Base-by-base conservation (phyloP, 2,329 filamentous ascomycete species). In the Berkeleyomyces basicola region DNA sequence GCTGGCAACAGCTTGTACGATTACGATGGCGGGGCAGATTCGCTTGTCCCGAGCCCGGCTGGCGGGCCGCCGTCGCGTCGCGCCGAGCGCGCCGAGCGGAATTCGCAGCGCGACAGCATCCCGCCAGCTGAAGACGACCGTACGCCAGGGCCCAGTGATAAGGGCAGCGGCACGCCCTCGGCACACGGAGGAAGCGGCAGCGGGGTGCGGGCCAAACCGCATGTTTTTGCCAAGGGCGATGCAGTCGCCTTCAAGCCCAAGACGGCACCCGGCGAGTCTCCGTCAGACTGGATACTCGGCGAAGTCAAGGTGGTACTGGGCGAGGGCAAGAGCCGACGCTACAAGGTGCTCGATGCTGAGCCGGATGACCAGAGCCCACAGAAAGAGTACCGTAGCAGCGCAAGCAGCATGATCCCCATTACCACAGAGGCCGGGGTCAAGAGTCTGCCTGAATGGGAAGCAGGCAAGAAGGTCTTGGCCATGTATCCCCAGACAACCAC, bases 401-500 rank as follows among this genome's bases (percentile, higher is more conserved):
- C 87, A 1, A 84, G 81, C 69, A 87, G 82, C 69, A 85, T 93
- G 78, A 90, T 91, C 55, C 82, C 85, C 1, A 90, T 93, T 63
- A 85, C 88, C 1, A 78, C 81, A 0, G 74, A 75, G 66, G 72
- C 66, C 69, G 76, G 67, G 70, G 76, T 70, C 67, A 75, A 72
- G 66, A 82, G 73, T 2, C 75, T 86, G 14, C 74, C 79, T 3
- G 78, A 86, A 47, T 80, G 86, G 64, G 82, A 86, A 43, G 74
- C 81, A 46, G 86, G 87, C 53, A 88, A 86, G 70, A 81, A 83
- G 55, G 88, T 92, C 7, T 76, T 92, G 63, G 88, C 88, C 0
- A 76, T 90, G 64, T 93, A 93, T 69, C 88, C 88, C 0, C 85
- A 90, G 68, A 92, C 88, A 0, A 91, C 88, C 0, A 91, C 87